Base-by-base conservation (phyloP, 805 yeast species). In the Wickerhamiella galacta region DNA sequence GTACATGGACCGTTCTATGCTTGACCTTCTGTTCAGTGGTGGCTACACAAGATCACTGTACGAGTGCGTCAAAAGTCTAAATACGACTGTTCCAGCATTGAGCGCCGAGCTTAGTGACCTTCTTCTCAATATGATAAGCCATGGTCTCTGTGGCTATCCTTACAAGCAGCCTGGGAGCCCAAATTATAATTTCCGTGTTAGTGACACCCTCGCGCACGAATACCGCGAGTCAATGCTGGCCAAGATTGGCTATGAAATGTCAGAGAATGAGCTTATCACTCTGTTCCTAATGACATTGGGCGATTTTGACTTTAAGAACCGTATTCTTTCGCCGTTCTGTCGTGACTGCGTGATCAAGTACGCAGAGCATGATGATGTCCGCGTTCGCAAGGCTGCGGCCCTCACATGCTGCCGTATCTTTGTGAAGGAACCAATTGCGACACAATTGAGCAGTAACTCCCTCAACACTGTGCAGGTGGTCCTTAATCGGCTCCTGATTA, bases 81-180 rank as follows among this genome's bases (percentile, higher is more conserved):
- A 75, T 18, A 67, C 64, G 2, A 67, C 77, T 38, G 73, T 87
- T 4, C 94, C 95, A 0, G 79, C 94, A 0, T 57, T 87, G 16
- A 78, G 77, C 30, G 70, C 72, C 3, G 63, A 72, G 3, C 75
- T 87, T 15, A 75, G 78, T 46, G 74, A 71, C 33, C 70, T 77
- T 38, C 57, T 83, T 16, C 60, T 87, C 28, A 75, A 77, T 41
- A 60, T 75, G 7, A 60, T 87, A 20, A 76, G 93, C 42, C 63
- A 65, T 32, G 80, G 80, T 9, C 60, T 87, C 19, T 75, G 90
- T 2, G 95, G 96, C 2, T 73, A 72, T 38, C 68, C 70, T 6
- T 87, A 79, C 51, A 70, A 68, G 34, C 79, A 77, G 26, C 94
- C 95, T 0, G 95, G 94, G 0, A 71, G 90, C 11, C 93, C 93